These are phyloP conservation scores for Candida jianshihensis DNA, from an alignment of 805 yeast species.

Conservation along the genomic window DNA sequence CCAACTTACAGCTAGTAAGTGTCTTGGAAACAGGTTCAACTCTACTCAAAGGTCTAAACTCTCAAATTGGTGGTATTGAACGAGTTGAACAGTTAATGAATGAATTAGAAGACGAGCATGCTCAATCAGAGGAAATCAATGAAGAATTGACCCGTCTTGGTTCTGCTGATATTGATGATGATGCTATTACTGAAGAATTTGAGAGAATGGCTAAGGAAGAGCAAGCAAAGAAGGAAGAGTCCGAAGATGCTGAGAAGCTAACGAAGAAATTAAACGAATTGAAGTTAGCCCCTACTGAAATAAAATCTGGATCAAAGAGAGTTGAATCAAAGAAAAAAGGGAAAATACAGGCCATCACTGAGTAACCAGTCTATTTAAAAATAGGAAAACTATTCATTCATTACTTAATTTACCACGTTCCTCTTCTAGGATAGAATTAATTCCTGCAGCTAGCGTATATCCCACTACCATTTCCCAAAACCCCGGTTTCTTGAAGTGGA, in stretches of 20 bases:
- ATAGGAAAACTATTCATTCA: too few relatives aligned
- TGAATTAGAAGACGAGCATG: conserved; percentile 30
- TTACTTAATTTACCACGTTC: too few relatives aligned
- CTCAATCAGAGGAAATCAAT: conserved; percentile 32
- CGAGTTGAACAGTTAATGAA: conserved; percentile 34
- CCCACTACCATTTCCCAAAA: conserved; percentile 52
- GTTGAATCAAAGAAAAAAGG: not conserved
- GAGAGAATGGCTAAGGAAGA: conserved; percentile 24
- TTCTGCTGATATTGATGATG: conserved; percentile 18
- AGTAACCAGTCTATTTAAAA: too few relatives aligned
- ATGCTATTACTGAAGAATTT: conserved; percentile 32
- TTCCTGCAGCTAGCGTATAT: conserved; percentile 44
- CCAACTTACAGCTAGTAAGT: conserved; percentile 30
- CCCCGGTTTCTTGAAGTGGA: conserved; percentile 29
- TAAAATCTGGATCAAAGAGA: not conserved
- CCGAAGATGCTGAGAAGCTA: conserved; percentile 13
- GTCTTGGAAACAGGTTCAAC: conserved; percentile 31
- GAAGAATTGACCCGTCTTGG: conserved; percentile 22
- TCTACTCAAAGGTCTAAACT: conserved; percentile 31
- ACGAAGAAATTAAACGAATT: conserved; percentile 19
- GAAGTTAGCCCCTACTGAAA: conserved; percentile 16
- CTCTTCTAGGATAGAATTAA: conserved; percentile 27
- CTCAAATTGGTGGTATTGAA: conserved; percentile 36
- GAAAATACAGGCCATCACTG: too few relatives aligned
- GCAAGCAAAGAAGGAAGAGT: conserved; percentile 2